Evolutionary conservation across 2,329 filamentous ascomycete species (phyloP).

Genomic region (Epichloe gansuensis): DNA sequence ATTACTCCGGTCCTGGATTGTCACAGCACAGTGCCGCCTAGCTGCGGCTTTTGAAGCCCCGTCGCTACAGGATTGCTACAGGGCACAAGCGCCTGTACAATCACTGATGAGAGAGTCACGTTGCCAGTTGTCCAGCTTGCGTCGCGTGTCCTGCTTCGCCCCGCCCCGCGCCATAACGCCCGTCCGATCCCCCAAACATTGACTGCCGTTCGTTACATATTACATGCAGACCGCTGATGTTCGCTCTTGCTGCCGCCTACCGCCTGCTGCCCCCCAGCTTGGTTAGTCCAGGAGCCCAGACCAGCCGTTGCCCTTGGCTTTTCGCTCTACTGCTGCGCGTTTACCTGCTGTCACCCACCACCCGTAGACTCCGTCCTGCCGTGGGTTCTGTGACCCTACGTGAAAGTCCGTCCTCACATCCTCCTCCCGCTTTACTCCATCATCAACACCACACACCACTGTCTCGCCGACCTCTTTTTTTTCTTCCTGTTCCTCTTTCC

Average conservation of each 20-base stretch:
- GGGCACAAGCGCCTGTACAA: too few species aligned
- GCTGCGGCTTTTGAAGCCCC: too few species aligned
- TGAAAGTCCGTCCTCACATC: conserved; percentile 7
- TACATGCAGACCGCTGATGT: background rate
- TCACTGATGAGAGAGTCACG: background rate
- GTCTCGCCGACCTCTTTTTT: conserved; percentile 8
- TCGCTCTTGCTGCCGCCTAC: background rate
- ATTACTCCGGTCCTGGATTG: too few species aligned
- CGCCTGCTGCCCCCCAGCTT: conserved; percentile 1
- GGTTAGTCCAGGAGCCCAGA: conserved; percentile 5
- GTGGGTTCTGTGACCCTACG: conserved; percentile 2
- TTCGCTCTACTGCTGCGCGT: background rate
- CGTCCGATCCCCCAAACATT: background rate
- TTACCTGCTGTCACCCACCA: background rate
- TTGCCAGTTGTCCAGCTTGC: too few species aligned
- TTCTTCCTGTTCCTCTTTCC: conserved; percentile 13
- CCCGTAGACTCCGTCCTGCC: background rate
- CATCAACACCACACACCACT: conserved; percentile 6
- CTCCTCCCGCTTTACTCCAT: conserved; percentile 8
- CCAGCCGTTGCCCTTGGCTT: conserved; percentile 8
- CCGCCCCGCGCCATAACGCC: background rate
- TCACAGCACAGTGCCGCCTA: too few species aligned
- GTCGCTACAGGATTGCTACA: too few species aligned
- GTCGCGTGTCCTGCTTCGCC: background rate
- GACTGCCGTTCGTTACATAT: background rate